Conservation (phyloP, 176 grass and related monocot genomes). For the Oryza officinalis region DNA sequence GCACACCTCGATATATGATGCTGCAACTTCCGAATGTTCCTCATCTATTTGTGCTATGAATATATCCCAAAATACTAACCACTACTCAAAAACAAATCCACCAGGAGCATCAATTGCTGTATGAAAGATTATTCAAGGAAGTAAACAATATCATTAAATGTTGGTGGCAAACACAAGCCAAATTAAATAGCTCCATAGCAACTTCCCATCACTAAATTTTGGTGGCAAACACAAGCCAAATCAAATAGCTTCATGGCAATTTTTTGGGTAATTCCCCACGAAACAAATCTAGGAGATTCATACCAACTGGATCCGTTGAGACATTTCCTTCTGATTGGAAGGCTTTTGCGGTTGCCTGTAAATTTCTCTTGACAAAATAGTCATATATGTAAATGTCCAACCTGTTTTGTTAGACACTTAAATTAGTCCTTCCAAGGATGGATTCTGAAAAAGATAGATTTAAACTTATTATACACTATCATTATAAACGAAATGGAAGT, state of each 20-base stretch:
- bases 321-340: constrained; percentile 93
- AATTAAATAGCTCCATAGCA: neutral
- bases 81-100: constrained; percentile 30
- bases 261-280: neutral
- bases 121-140: neutral
- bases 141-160: neutral
- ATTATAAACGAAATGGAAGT: neutral
- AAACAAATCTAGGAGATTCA: neutral
- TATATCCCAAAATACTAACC: constrained; percentile 1
- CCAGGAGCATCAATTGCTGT: constrained; percentile 29
- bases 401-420: constrained; percentile 52
- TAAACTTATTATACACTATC: neutral
- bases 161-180: neutral
- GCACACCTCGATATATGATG: constrained; percentile 22
- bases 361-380: constrained; percentile 92
- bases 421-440: constrained; percentile 22
- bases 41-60: neutral
- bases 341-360: constrained; percentile 81
- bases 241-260: neutral
- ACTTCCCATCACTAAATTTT: too few species aligned
- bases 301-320: constrained; percentile 90
- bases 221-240: too few species aligned
- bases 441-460: neutral
- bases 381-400: constrained; percentile 95
- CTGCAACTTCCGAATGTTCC: neutral